Evolutionary conservation across 2,329 filamentous ascomycete species (phyloP), one percentile per base, ranked within the genome.

Genomic region (Bipolaris bicolor): DNA sequence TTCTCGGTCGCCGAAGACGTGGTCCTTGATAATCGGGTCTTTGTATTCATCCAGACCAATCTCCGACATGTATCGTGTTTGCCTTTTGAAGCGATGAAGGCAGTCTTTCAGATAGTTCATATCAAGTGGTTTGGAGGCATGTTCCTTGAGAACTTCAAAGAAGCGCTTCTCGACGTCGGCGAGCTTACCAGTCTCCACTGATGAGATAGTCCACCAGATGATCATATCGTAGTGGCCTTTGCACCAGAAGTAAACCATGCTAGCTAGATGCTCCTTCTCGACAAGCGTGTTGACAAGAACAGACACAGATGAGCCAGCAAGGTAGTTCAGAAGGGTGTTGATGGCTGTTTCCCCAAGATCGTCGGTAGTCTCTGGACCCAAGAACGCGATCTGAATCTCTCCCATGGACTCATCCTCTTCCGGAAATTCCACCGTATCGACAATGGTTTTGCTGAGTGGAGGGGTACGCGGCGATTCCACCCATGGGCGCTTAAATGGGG

Each of bases 361-460:
- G 66, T 97, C 88, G 51, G 85, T 90, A 75, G 90, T 92, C 66
- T 89, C 84, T 0, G 95, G 95, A 0, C 95, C 95, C 53, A 98
- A 87, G 78, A 96, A 97, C 1, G 86, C 90, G 18, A 97, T 87
- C 47, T 91, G 80, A 48, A 98, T 87, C 72, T 98, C 94, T 36
- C 95, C 95, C 54, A 88, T 90, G 0, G 92, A 94, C 73, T 99
- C 95, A 65, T 99, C 95, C 69, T 97, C 94, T 73, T 99, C 95
- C 0, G 95, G 95, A 68, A 99, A 99, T 61, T 96, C 89, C 26
- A 96, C 89, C 0, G 84, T 91, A 64, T 94, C 86, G 11, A 96
- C 78, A 10, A 88, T 82, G 0, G 91, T 92, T 72, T 90, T 83
- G 29, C 85, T 84, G 26, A 99, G 80, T 0, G 86, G 78, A 2